Percentiles rank a stretch among this genome's conserved stretches.
These are phyloP conservation scores for Eimeria falciformis DNA, from an alignment of 169 alveolate genomes.

Conservation along the genomic window DNA sequence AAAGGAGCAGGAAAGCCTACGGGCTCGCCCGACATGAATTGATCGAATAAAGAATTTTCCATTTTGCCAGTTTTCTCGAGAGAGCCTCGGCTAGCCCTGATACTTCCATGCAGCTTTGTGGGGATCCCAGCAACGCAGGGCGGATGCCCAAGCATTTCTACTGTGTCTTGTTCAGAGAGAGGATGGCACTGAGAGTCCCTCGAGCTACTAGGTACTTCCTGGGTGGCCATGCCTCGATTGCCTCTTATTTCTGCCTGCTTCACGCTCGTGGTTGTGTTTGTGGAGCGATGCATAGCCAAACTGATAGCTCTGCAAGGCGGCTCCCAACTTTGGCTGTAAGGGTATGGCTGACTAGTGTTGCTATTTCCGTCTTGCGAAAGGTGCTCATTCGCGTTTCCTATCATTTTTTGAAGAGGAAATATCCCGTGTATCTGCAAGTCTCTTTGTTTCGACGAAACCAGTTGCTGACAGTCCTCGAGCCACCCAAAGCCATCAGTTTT, in stretches of 20 bases:
- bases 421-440: slow-evolving; percentile 29
- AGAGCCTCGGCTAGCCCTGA: slow-evolving; percentile 49
- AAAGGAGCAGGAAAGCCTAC: neutral
- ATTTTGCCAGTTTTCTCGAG: neutral
- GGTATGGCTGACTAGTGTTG: neutral
- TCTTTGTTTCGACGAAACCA: slow-evolving; percentile 11
- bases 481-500: slow-evolving; percentile 44
- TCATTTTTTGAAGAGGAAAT: no score
- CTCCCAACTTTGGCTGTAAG: neutral
- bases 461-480: slow-evolving; percentile 1
- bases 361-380: no score
- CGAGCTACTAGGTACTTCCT: neutral
- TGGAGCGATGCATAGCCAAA: neutral
- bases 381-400: no score
- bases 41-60: neutral
- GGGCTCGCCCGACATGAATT: slow-evolving; percentile 5
- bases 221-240: neutral
- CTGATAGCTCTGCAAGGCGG: neutral
- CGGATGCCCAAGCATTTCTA: no score
- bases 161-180: no score
- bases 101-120: neutral
- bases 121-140: no score
- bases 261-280: neutral
- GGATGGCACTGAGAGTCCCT: no score
- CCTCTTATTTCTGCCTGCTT: neutral